phyloP scores from a whole-genome alignment of 2,329 filamentous ascomycete species.

The Stemphylium vesicarium region DNA sequence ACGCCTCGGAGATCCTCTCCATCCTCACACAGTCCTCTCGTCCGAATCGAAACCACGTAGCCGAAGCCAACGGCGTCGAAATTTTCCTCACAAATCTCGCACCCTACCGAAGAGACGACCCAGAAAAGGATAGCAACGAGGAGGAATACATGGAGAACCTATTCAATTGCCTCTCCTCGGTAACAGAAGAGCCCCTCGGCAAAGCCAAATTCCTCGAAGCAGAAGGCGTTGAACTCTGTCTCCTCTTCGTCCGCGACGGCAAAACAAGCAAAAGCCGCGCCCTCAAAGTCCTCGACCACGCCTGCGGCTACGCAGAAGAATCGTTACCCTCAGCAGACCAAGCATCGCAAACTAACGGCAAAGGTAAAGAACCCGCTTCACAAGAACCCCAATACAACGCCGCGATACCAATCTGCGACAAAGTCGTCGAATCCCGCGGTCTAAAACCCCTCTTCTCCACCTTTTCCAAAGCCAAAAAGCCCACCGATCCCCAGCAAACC shows the following conservation, averaged over 20 bases:
- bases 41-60: conserved; percentile 68
- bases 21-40: conserved; percentile 81
- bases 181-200: conserved; percentile 75
- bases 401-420: conserved; percentile 71
- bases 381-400: conserved; percentile 25
- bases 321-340: conserved; percentile 2
- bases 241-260: conserved; percentile 90
- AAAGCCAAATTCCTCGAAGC: conserved; percentile 85
- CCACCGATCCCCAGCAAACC: conserved; percentile 65
- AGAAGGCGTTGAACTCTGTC: conserved; percentile 87
- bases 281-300: conserved; percentile 84
- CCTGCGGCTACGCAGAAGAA: conserved; percentile 62
- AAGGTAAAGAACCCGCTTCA: conserved; percentile 21
- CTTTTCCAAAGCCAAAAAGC: conserved; percentile 70
- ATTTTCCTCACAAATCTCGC: conserved; percentile 81
- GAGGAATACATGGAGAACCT: conserved; percentile 95
- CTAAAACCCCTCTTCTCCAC: conserved; percentile 84
- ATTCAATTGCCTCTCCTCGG: conserved; percentile 83
- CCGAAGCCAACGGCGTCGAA: conserved; percentile 75
- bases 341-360: conserved; percentile 25
- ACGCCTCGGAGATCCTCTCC: conserved; percentile 87
- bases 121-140: conserved; percentile 82
- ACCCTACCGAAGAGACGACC: conserved; percentile 84
- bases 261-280: conserved; percentile 81
- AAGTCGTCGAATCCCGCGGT: conserved; percentile 80